Percentiles rank a stretch among this genome's conserved stretches.
Evolutionary conservation across 2,329 filamentous ascomycete species (phyloP).

Genomic region (Trichoderma sp.): DNA sequence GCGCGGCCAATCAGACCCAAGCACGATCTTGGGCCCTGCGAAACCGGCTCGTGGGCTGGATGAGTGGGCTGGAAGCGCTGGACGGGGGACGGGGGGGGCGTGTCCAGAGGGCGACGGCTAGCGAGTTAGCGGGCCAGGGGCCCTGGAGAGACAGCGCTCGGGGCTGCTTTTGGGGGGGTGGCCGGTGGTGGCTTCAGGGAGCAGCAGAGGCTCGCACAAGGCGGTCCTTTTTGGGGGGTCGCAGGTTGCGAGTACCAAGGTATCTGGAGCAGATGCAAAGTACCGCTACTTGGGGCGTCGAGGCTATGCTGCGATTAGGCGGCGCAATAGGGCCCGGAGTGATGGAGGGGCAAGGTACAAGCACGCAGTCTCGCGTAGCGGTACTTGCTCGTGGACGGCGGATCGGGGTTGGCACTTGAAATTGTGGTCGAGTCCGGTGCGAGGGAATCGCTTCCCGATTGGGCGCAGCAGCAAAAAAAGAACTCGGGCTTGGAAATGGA

Average conservation of each 20-base stretch:
- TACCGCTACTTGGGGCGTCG: conserved; percentile 13
- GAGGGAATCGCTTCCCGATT: conserved; percentile 13
- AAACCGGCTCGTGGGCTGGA: conserved; percentile 33
- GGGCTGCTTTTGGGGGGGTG: conserved; percentile 14
- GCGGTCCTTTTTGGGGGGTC: neutral
- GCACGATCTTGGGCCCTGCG: conserved; percentile 28
- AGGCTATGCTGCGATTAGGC: conserved; percentile 1
- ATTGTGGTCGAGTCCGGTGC: conserved; percentile 23
- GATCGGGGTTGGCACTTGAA: neutral
- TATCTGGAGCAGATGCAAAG: neutral
- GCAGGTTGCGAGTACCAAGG: neutral
- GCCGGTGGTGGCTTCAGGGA: conserved; percentile 18
- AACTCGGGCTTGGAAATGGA: neutral
- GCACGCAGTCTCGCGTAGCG: conserved; percentile 1
- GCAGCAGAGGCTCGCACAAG: neutral
- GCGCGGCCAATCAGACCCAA: conserved; percentile 30
- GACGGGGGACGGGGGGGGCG: neutral
- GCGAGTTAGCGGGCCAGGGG: conserved; percentile 18
- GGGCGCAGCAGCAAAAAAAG: neutral
- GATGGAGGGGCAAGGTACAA: conserved; percentile 1
- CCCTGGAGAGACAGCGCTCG: conserved; percentile 5
- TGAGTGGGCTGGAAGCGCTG: conserved; percentile 26
- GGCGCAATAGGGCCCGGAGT: neutral
- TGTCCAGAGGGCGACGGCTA: neutral
- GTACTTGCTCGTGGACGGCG: neutral